Percentiles rank a stretch among this genome's conserved stretches.
phyloP scores from a whole-genome alignment of 179 eudicot genomes.

The Silene coronaria region DNA sequence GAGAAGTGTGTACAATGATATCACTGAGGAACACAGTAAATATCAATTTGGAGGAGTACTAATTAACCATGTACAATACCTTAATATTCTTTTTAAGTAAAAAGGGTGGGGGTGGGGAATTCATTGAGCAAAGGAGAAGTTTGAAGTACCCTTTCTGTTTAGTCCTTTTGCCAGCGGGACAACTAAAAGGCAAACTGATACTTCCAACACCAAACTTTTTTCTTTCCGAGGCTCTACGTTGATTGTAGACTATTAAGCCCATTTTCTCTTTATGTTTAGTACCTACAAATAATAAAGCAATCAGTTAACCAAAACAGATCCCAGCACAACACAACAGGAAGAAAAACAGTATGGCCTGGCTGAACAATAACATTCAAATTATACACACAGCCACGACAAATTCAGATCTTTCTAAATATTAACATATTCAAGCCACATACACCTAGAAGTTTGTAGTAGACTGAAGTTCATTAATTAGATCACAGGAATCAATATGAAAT shows the following conservation, averaged over 20 bases:
- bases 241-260: constrained; percentile 28
- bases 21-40: neutral
- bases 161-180: constrained; percentile 29
- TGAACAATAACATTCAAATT: neutral
- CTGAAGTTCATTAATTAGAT: neutral
- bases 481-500: neutral
- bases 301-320: neutral
- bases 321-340: neutral
- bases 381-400: neutral
- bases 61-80: neutral
- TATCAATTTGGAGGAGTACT: neutral
- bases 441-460: neutral
- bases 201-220: constrained; percentile 22
- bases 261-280: constrained; percentile 15
- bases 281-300: constrained; percentile 23
- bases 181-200: constrained; percentile 21
- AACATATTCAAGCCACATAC: neutral
- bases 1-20: neutral
- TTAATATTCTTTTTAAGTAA: neutral
- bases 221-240: constrained; percentile 25
- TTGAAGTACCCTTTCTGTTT: constrained; percentile 31
- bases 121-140: constrained; percentile 3
- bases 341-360: neutral
- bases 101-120: neutral
- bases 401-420: neutral